phyloP scores from a whole-genome alignment of 2,329 filamentous ascomycete species.

The Fusarium falciforme region DNA sequence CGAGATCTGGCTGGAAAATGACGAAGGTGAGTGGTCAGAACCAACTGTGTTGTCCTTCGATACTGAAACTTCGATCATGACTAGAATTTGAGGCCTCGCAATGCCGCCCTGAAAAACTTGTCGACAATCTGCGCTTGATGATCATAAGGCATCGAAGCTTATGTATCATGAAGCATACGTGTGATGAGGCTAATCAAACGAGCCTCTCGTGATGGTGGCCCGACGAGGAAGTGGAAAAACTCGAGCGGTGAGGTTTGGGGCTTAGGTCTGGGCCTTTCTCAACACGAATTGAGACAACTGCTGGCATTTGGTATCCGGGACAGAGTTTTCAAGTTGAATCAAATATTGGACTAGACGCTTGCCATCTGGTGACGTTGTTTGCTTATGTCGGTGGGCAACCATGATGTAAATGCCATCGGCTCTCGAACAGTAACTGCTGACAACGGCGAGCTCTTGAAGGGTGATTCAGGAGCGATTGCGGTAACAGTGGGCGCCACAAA shows the following conservation, averaged over 20 bases:
- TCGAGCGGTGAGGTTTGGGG: constrained; percentile 3
- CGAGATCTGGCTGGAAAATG: background rate
- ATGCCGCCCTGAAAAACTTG: background rate
- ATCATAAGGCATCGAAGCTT: background rate
- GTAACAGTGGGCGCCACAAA: constrained; percentile 18
- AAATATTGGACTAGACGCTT: background rate
- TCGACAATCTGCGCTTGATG: background rate
- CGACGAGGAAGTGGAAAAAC: constrained; percentile 1
- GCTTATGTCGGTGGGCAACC: background rate
- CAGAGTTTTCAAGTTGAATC: background rate
- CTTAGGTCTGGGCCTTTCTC: background rate
- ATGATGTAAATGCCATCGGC: background rate
- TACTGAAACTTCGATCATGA: background rate
- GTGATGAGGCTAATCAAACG: background rate
- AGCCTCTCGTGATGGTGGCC: background rate
- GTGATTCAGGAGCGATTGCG: background rate
- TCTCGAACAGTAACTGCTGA: background rate
- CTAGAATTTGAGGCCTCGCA: background rate
- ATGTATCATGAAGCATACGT: background rate
- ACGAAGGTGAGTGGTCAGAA: background rate
- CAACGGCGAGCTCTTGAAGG: background rate
- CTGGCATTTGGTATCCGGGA: background rate
- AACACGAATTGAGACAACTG: background rate
- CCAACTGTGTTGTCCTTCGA: background rate
- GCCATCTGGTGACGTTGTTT: background rate